phyloP scores from a whole-genome alignment of 192 early-diverging fungal species.

The Coemansia sp. region DNA sequence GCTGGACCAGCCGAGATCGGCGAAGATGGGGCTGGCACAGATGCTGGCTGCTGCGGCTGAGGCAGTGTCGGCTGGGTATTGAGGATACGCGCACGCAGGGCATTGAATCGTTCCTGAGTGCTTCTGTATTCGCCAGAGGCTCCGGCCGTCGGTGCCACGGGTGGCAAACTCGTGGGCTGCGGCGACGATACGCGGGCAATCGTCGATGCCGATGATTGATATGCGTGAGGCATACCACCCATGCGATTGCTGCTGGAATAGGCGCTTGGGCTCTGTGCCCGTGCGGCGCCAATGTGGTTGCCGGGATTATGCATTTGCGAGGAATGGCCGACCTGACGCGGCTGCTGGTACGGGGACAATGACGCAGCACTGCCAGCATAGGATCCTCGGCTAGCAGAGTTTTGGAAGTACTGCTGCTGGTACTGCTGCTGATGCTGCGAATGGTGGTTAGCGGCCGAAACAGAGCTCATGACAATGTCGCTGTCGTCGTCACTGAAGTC shows the following conservation, averaged over 20 bases:
- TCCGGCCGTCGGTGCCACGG: not conserved
- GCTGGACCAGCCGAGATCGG: not conserved
- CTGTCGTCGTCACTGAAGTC: slow-evolving; percentile 18
- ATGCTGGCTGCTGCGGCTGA: slow-evolving; percentile 4
- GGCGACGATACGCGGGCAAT: slow-evolving; percentile 11
- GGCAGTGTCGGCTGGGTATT: slow-evolving; percentile 1
- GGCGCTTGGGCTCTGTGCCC: slow-evolving; percentile 19
- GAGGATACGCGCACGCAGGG: slow-evolving; percentile 35
- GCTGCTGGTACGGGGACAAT: slow-evolving; percentile 21
- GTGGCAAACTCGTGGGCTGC: not conserved
- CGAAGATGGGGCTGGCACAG: slow-evolving; percentile 2
- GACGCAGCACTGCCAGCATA: slow-evolving; percentile 22
- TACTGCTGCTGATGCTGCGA: not conserved
- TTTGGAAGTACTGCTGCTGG: not conserved
- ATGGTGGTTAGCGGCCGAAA: not conserved
- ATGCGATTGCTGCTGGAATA: slow-evolving; percentile 1
- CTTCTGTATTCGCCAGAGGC: not conserved
- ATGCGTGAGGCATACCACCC: not conserved
- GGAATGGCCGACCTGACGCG: slow-evolving; percentile 1
- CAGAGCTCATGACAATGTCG: slow-evolving; percentile 4
- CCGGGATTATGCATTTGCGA: not conserved
- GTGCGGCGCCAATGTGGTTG: not conserved
- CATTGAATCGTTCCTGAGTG: slow-evolving; percentile 23
- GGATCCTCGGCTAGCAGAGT: not conserved
- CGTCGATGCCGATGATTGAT: not conserved